These are phyloP conservation scores for Leccinum proximum DNA, from an alignment of 1,284 basidiomycete genomes.

Conservation along the genomic window DNA sequence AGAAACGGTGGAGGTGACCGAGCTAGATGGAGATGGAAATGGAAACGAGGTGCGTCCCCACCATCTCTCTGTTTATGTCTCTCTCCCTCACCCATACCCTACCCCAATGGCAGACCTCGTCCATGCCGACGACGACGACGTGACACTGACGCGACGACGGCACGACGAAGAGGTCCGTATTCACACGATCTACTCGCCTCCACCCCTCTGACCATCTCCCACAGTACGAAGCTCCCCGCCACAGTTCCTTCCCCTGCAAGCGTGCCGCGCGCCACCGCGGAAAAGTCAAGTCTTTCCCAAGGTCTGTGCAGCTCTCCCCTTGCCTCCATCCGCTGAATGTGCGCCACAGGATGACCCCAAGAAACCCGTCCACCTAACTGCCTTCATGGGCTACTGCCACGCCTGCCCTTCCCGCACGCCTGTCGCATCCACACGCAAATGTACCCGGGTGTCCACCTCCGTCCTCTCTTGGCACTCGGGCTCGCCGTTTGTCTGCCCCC, in stretches of 20 bases:
- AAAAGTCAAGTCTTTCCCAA: constrained; percentile 98
- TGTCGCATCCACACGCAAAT: background rate
- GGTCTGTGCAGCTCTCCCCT: constrained; percentile 41
- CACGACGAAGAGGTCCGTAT: constrained; percentile 34
- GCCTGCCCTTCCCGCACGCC: background rate
- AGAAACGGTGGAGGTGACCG: too few relatives aligned
- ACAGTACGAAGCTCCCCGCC: constrained; percentile 94
- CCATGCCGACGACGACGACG: too few relatives aligned
- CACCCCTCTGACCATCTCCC: constrained; percentile 12
- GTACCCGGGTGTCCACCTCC: background rate
- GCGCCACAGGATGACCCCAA: constrained; percentile 91
- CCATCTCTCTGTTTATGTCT: too few relatives aligned
- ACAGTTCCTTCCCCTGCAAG: constrained; percentile 94
- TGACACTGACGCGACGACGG: too few relatives aligned
- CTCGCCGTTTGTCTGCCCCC: background rate
- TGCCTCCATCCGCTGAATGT: constrained; percentile 8
- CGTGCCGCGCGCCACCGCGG: constrained; percentile 94
- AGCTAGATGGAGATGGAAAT: too few relatives aligned
- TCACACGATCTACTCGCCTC: constrained; percentile 9
- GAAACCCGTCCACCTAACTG: constrained; percentile 99
- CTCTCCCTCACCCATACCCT: too few relatives aligned
- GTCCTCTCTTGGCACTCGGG: background rate
- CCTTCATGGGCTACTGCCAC: constrained; percentile 88
- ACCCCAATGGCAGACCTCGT: too few relatives aligned
- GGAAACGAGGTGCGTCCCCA: too few relatives aligned